phyloP scores from a whole-genome alignment of 108 stramenopile species.

The Pseudonitzschia multistriata region DNA sequence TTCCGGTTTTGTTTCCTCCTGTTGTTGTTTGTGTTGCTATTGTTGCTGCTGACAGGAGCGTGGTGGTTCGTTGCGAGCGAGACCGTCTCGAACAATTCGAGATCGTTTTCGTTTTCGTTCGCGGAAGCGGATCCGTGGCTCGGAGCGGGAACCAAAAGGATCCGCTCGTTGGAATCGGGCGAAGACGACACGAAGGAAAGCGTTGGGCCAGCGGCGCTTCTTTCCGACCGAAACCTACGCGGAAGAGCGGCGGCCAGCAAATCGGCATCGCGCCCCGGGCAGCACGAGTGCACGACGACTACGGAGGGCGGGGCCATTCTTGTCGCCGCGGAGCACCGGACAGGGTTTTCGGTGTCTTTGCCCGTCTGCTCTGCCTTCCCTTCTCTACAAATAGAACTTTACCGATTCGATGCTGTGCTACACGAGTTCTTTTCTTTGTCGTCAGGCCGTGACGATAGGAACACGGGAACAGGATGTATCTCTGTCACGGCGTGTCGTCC shows the following conservation, averaged over 20 bases:
- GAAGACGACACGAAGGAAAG: neutral
- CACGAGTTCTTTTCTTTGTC: neutral
- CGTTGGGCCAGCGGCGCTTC: neutral
- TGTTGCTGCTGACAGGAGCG: too few relatives aligned
- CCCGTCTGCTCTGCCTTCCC: too few relatives aligned
- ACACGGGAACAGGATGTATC: too few relatives aligned
- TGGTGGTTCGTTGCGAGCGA: neutral
- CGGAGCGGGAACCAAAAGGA: neutral
- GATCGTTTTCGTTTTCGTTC: neutral
- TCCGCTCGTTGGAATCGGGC: neutral
- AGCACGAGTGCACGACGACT: conserved; percentile 11
- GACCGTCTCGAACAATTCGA: conserved; percentile 13
- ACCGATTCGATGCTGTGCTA: too few relatives aligned
- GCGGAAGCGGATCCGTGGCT: neutral
- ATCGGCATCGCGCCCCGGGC: neutral
- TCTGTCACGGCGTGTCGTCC: too few relatives aligned
- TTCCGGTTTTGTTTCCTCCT: neutral
- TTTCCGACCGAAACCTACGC: neutral
- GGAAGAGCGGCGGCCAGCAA: neutral
- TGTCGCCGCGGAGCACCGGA: neutral
- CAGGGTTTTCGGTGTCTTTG: neutral
- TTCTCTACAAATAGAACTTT: too few relatives aligned
- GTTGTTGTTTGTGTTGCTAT: neutral
- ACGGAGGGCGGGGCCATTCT: neutral
- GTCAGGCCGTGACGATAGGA: too few relatives aligned